Evolutionary conservation across 371 early-diverging fungal genomes (phyloP).

Genomic region (Cokeromyces recurvatus): DNA sequence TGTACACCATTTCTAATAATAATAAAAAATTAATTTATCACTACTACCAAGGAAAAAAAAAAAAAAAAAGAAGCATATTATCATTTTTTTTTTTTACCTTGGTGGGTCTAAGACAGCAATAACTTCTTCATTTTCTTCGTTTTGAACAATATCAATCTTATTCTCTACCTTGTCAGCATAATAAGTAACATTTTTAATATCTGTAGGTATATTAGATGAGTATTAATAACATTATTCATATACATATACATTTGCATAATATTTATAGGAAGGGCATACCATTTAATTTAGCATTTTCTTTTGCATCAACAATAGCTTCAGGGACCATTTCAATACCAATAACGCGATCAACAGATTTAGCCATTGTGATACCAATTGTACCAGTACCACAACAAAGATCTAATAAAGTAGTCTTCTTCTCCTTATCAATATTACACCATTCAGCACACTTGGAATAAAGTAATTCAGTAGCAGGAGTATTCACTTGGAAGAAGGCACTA

Average conservation of each 20-base stretch:
- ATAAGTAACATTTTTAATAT: constrained; percentile 52
- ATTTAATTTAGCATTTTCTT: constrained; percentile 65
- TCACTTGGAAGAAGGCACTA: constrained; percentile 80
- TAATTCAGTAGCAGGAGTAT: constrained; percentile 67
- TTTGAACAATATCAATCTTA: constrained; percentile 43
- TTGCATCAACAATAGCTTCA: constrained; percentile 75
- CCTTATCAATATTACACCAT: constrained; percentile 35
- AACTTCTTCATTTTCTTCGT: constrained; percentile 31
- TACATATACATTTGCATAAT: too few relatives aligned
- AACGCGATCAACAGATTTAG: constrained; percentile 61
- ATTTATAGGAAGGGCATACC: too few relatives aligned
- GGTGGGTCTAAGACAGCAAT: constrained; percentile 81
- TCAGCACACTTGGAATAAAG: constrained; percentile 54
- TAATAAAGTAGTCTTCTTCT: constrained; percentile 46
- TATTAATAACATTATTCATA: background rate
- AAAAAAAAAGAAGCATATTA: too few relatives aligned
- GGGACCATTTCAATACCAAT: constrained; percentile 74
- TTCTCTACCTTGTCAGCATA: constrained; percentile 65
- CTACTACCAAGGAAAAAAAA: background rate
- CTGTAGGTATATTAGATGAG: constrained; percentile 7
- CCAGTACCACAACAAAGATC: constrained; percentile 91
- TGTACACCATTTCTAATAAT: constrained; percentile 54
- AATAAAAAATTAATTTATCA: background rate
- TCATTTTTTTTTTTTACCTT: constrained; percentile 34
- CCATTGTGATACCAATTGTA: constrained; percentile 82